Percentiles rank a stretch among this genome's conserved stretches.
Conservation (phyloP, 1,284 basidiomycete genomes). For the Cystobasidium pallidum region DNA sequence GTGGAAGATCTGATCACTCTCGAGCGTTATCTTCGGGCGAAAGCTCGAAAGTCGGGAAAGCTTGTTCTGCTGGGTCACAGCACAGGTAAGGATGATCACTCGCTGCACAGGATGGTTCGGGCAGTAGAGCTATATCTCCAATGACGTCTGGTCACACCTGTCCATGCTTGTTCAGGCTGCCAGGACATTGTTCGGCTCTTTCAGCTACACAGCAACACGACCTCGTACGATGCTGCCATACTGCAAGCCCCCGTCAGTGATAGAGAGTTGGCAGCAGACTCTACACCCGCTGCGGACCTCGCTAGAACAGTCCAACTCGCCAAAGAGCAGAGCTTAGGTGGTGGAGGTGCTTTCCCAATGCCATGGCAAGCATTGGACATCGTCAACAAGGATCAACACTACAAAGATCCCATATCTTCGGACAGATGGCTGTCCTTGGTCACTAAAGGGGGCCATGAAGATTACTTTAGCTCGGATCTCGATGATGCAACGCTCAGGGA, state of each 20-base stretch:
- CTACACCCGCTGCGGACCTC: constrained; percentile 1
- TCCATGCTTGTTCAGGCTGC: constrained; percentile 16
- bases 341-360: constrained; percentile 20
- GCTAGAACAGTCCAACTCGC: constrained; percentile 8
- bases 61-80: constrained; percentile 41
- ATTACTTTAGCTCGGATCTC: constrained; percentile 38
- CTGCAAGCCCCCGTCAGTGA: constrained; percentile 43
- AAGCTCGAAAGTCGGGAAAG: constrained; percentile 28
- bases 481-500: constrained; percentile 5
- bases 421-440: constrained; percentile 30
- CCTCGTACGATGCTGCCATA: constrained; percentile 17
- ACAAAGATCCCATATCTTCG: constrained; percentile 31
- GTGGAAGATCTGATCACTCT: constrained; percentile 36
- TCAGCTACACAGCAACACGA: constrained; percentile 21
- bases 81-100: constrained; percentile 9
- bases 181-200: constrained; percentile 42
- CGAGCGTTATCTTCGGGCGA: constrained; percentile 32
- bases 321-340: constrained; percentile 16
- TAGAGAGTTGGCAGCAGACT: constrained; percentile 25
- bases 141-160: no score
- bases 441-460: constrained; percentile 33
- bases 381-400: constrained; percentile 14
- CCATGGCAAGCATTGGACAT: constrained; percentile 23
- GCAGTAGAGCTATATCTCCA: no score
- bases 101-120: background rate